A percentile compares a stretch with the other conserved stretches of the same genome.
Conservation (phyloP, 495 filamentous ascomycete genomes). For the Penicillium simplicissimum region DNA sequence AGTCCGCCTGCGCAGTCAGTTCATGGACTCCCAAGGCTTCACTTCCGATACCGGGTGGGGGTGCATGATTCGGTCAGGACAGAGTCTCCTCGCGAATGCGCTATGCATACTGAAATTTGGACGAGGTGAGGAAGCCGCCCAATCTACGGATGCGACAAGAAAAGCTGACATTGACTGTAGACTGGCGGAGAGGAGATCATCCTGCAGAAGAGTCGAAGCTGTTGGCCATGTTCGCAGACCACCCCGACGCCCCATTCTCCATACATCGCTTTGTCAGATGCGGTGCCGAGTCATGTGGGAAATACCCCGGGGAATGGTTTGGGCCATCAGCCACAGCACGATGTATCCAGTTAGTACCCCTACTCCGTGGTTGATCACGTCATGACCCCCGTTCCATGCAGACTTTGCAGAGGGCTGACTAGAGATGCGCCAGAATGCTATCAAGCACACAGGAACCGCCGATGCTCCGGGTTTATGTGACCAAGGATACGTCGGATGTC, state of each 20-base stretch:
- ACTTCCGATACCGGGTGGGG: conserved; percentile 96
- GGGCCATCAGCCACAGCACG: conserved; percentile 96
- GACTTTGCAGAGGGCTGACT: background rate
- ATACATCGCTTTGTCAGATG: conserved; percentile 93
- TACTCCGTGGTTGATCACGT: background rate
- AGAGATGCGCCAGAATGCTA: conserved; percentile 61
- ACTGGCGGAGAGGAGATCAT: conserved; percentile 71
- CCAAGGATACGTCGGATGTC: conserved; percentile 85
- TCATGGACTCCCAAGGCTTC: conserved; percentile 80
- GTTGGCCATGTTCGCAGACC: conserved; percentile 86
- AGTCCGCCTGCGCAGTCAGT: conserved; percentile 78
- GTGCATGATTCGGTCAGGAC: conserved; percentile 97
- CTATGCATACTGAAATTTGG: conserved; percentile 70
- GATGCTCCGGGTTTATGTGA: conserved; percentile 79
- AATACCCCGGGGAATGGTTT: conserved; percentile 98
- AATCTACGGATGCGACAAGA: background rate
- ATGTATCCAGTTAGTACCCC: conserved; percentile 81
- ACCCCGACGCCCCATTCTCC: conserved; percentile 83
- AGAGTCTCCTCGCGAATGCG: conserved; percentile 88
- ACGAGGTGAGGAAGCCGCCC: conserved; percentile 55
- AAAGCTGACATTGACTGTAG: conserved; percentile 48
- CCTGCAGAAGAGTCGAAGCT: conserved; percentile 66
- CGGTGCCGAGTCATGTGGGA: conserved; percentile 85
- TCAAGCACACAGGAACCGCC: conserved; percentile 57
- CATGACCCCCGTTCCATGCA: background rate